Conservation (phyloP, 345 rosid species). For the Orychophragmus violaceus region DNA sequence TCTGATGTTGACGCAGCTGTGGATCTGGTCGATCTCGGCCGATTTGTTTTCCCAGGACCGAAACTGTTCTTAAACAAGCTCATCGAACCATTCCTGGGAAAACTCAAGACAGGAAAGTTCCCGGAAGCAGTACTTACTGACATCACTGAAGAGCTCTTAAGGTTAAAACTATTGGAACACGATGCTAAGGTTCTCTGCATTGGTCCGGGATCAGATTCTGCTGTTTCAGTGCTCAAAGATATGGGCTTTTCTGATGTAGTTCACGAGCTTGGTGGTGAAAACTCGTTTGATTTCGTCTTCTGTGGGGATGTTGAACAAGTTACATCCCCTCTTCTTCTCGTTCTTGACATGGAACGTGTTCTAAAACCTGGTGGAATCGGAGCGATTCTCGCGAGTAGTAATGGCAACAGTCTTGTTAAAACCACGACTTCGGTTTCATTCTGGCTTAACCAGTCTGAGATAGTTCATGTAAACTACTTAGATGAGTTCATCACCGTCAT, state of each 20-base stretch:
- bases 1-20: no score
- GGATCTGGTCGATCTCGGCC: not conserved
- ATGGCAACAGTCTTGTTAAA: constrained; percentile 39
- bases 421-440: constrained; percentile 58
- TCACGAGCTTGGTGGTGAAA: not conserved
- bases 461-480: constrained; percentile 50
- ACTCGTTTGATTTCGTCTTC: constrained; percentile 58
- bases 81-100: not conserved
- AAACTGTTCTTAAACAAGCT: not conserved
- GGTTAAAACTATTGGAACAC: not conserved
- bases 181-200: not conserved
- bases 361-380: constrained; percentile 65
- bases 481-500: constrained; percentile 41
- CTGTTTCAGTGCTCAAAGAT: not conserved
- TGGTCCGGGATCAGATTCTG: not conserved
- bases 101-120: not conserved
- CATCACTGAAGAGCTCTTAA: not conserved
- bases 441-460: constrained; percentile 45
- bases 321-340: constrained; percentile 44
- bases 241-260: not conserved
- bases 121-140: not conserved
- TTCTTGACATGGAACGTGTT: constrained; percentile 69
- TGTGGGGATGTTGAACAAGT: constrained; percentile 47
- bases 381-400: constrained; percentile 45
- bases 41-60: not conserved